Conservation (phyloP, 768 basidiomycete species). For the Boletus sensibilis region DNA sequence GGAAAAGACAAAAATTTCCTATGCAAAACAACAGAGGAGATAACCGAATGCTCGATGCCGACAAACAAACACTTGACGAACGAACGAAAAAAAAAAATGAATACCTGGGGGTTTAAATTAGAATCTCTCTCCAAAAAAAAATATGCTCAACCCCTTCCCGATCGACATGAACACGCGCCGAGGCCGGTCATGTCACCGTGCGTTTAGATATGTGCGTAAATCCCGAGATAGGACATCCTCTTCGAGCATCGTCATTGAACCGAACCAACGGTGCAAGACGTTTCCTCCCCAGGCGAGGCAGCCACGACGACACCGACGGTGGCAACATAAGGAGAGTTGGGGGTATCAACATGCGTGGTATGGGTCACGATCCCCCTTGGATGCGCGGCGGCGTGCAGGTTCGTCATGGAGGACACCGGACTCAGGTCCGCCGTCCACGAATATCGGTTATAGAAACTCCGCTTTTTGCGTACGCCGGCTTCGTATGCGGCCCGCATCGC, state of each 20-base stretch:
- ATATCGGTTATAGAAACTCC: slow-evolving; percentile 29
- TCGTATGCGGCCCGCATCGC: slow-evolving; percentile 35
- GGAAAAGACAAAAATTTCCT: slow-evolving; percentile 9
- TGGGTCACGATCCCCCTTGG: slow-evolving; percentile 22
- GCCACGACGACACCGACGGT: slow-evolving; percentile 9
- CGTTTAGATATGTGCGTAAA: background rate
- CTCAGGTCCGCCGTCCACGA: slow-evolving; percentile 32
- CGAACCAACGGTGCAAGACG: slow-evolving; percentile 3
- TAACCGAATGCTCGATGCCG: slow-evolving; percentile 6
- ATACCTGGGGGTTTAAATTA: slow-evolving; percentile 6
- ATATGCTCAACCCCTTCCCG: background rate
- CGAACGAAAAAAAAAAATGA: background rate
- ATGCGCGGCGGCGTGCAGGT: slow-evolving; percentile 9
- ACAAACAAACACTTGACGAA: background rate
- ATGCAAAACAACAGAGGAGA: slow-evolving; percentile 28
- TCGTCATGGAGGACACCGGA: slow-evolving; percentile 23
- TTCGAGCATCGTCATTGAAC: slow-evolving; percentile 15
- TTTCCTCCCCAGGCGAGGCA: background rate
- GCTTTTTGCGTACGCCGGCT: slow-evolving; percentile 34
- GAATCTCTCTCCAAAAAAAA: background rate
- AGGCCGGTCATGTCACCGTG: background rate
- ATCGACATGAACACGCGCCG: background rate
- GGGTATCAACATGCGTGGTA: slow-evolving; percentile 7
- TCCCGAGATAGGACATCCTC: background rate
- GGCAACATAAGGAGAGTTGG: background rate